Conservation (phyloP, 1,284 basidiomycete genomes). For the Cerrena zonata region DNA sequence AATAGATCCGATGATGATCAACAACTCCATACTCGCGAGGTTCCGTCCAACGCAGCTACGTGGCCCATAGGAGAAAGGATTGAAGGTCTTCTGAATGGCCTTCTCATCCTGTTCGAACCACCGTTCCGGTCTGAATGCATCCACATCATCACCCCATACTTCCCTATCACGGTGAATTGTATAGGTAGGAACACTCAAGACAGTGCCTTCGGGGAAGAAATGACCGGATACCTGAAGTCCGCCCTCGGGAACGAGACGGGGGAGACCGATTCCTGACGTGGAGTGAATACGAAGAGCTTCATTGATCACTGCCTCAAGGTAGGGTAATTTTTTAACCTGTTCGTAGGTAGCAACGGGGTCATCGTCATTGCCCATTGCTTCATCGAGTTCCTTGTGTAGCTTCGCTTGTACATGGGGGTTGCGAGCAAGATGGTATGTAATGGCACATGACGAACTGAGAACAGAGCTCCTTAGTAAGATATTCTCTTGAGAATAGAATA, state of each 20-base stretch:
- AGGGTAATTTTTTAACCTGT: conserved; percentile 64
- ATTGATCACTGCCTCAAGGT: conserved; percentile 78
- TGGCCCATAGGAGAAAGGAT: conserved; percentile 69
- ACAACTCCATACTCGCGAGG: conserved; percentile 68
- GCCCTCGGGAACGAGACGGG: conserved; percentile 68
- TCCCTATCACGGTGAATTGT: conserved; percentile 68
- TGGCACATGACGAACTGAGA: conserved; percentile 73
- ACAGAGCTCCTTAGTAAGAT: conserved; percentile 1
- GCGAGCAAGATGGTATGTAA: conserved; percentile 74
- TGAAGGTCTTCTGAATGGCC: conserved; percentile 64
- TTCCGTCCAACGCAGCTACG: conserved; percentile 74
- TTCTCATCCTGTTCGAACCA: conserved; percentile 69
- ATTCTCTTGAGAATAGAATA: background rate
- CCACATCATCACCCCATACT: conserved; percentile 77
- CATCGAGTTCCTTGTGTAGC: conserved; percentile 78
- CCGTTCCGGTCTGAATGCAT: conserved; percentile 72
- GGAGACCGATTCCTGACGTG: conserved; percentile 75
- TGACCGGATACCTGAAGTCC: conserved; percentile 55
- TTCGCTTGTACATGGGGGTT: conserved; percentile 64
- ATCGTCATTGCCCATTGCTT: conserved; percentile 57
- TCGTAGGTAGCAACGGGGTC: conserved; percentile 50
- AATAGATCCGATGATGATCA: conserved; percentile 70
- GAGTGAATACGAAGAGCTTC: conserved; percentile 80
- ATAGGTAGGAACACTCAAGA: conserved; percentile 72
- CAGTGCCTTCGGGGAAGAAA: conserved; percentile 66